Conservation (phyloP, 139 green algal species). For the Coccomyxa sp. region DNA sequence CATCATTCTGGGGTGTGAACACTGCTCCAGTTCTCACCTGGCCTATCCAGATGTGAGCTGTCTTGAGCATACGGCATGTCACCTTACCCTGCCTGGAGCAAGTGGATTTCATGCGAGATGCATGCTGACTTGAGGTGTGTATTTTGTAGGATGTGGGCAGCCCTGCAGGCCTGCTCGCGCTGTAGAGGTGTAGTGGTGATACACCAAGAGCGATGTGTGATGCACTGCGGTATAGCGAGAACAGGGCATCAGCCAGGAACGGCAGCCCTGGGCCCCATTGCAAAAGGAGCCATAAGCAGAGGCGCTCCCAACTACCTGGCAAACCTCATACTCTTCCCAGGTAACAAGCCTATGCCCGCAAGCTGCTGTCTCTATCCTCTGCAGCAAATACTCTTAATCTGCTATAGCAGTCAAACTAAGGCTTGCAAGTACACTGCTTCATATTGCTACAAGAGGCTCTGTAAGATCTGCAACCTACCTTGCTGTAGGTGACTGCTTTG, state of each 20-base stretch:
- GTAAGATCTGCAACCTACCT: background rate
- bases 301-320: constrained; percentile 82
- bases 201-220: constrained; percentile 41
- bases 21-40: background rate
- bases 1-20: background rate
- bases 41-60: background rate
- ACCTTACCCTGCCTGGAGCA: too few relatives aligned
- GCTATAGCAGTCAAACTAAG: background rate
- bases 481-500: too few relatives aligned
- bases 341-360: constrained; percentile 19
- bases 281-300: constrained; percentile 39
- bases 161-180: constrained; percentile 43
- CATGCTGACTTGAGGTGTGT: too few relatives aligned
- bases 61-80: background rate
- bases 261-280: constrained; percentile 56
- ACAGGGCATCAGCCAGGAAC: constrained; percentile 7
- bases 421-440: background rate
- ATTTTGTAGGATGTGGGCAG: constrained; percentile 49
- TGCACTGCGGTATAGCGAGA: constrained; percentile 25
- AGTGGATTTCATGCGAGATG: too few relatives aligned
- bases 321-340: constrained; percentile 88
- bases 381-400: background rate
- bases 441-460: background rate
- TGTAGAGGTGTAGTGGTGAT: constrained; percentile 52
- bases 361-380: too few relatives aligned